Evolutionary conservation across 805 yeast genomes (phyloP).

Genomic region (Yarrowia deformans): DNA sequence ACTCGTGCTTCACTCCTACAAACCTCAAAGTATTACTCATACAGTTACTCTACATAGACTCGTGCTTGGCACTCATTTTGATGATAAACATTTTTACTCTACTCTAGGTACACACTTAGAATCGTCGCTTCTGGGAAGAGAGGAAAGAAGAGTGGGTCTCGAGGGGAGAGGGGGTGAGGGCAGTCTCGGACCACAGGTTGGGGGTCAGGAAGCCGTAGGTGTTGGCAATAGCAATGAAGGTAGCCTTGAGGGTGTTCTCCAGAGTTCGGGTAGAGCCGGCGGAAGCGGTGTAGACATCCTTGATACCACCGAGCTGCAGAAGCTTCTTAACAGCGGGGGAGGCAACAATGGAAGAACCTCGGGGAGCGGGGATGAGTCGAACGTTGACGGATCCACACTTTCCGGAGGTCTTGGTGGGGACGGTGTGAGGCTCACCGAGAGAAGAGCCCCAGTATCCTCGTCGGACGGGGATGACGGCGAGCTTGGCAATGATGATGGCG

Average conservation of each 20-base stretch:
- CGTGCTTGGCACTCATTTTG: neutral
- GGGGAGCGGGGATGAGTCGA: constrained; percentile 99
- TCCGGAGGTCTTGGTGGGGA: constrained; percentile 97
- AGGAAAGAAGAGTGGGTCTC: constrained; percentile 68
- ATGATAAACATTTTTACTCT: constrained; percentile 31
- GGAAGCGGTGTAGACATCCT: constrained; percentile 98
- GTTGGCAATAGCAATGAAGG: constrained; percentile 99
- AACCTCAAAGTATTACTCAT: neutral
- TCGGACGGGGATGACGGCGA: constrained; percentile 98
- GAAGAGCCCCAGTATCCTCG: constrained; percentile 99
- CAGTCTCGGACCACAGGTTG: constrained; percentile 92
- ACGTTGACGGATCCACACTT: constrained; percentile 99
- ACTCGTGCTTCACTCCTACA: neutral
- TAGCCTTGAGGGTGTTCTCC: constrained; percentile 99
- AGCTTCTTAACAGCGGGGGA: constrained; percentile 99
- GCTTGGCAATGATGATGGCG: constrained; percentile 98
- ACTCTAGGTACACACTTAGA: constrained; percentile 42
- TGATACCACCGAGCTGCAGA: constrained; percentile 99
- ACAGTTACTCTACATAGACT: neutral
- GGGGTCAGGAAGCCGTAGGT: constrained; percentile 99
- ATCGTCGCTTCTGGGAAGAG: constrained; percentile 45
- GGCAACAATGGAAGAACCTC: constrained; percentile 99
- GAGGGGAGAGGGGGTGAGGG: constrained; percentile 89
- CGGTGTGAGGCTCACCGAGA: constrained; percentile 99
- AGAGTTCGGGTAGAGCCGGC: constrained; percentile 99